Base-by-base conservation (phyloP, 2,329 filamentous ascomycete genomes). In the Didymellaceae sp. region DNA sequence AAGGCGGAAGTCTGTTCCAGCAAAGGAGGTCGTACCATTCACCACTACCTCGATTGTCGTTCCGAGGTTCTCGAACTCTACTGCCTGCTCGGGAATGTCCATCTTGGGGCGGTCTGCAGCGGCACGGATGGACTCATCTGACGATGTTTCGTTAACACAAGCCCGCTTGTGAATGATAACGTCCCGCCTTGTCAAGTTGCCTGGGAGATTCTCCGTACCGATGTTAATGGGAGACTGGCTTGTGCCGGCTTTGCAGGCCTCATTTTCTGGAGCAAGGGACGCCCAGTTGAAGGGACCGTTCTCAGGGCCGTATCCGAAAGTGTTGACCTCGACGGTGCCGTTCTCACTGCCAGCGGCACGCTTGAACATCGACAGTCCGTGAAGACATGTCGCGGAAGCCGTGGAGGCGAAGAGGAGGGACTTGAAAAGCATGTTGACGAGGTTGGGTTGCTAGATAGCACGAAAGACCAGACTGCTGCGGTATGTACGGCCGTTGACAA, bases 221-320 rank as follows among this genome's bases (percentile, higher is more conserved):
- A 85, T 68, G 64, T 83, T 78, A 65, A 86, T 83, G 44, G 83
- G 83, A 0, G 82, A 84, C 66, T 85, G 83, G 43, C 74, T 68
- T 11, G 58, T 74, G 26, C 83, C 82, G 2, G 63, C 69, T 30
- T 75, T 77, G 63, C 83, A 85, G 9, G 72, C 65, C 8, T 65
- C 62, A 65, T 82, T 82, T 13, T 71, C 69, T 13, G 62, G 43
- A 38, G 74, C 66, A 20, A 83, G 70, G 4, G 69, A 70, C 28
- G 78, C 74, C 82, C 82, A 85, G 67, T 79, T 80, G 46, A 81
- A 68, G 0, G 82, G 82, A 5, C 82, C 81, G 30, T 70, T 61
- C 4, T 66, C 45, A 39, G 72, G 72, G 24, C 71, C 72, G 63
- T 78, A 80, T 33, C 73, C 74, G 49, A 78, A 79, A 6, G n/a